Evolutionary conservation across 2,329 filamentous ascomycete genomes (phyloP).

Genomic region (Ophiostoma himal-ulmi): DNA sequence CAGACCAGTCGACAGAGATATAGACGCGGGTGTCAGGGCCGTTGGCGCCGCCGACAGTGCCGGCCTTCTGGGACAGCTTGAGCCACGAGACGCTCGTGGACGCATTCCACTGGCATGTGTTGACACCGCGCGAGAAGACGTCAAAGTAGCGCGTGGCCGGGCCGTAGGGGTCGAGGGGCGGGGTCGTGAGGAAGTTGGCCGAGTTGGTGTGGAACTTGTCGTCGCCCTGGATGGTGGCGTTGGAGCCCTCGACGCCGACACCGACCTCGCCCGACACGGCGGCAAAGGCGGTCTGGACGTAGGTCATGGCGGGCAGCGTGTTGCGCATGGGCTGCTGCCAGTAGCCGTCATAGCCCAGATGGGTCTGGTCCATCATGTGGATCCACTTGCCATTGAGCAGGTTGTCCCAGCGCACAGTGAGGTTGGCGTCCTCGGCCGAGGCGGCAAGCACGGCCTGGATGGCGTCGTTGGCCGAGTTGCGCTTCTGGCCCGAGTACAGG

Average conservation of each 20-base stretch:
- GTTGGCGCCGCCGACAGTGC: conserved; percentile 42
- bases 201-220: conserved; percentile 55
- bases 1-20: conserved; percentile 52
- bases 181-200: conserved; percentile 46
- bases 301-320: conserved; percentile 53
- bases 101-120: conserved; percentile 49
- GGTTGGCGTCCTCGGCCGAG: conserved; percentile 52
- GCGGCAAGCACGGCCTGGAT: conserved; percentile 46
- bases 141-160: conserved; percentile 55
- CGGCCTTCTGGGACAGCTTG: conserved; percentile 44
- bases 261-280: conserved; percentile 58
- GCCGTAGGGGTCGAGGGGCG: conserved; percentile 54
- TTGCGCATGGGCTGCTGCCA: conserved; percentile 72
- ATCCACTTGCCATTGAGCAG: conserved; percentile 58
- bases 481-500: conserved; percentile 48
- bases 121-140: conserved; percentile 54
- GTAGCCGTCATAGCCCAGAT: conserved; percentile 49
- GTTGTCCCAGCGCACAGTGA: conserved; percentile 52
- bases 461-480: conserved; percentile 51
- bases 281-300: conserved; percentile 53
- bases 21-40: conserved; percentile 48
- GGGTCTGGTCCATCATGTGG: conserved; percentile 56
- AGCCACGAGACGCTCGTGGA: conserved; percentile 47
- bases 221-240: conserved; percentile 62
- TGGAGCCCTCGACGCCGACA: conserved; percentile 58